phyloP scores from a whole-genome alignment of 371 early-diverging fungal species.

The Rhizopus delemar region DNA sequence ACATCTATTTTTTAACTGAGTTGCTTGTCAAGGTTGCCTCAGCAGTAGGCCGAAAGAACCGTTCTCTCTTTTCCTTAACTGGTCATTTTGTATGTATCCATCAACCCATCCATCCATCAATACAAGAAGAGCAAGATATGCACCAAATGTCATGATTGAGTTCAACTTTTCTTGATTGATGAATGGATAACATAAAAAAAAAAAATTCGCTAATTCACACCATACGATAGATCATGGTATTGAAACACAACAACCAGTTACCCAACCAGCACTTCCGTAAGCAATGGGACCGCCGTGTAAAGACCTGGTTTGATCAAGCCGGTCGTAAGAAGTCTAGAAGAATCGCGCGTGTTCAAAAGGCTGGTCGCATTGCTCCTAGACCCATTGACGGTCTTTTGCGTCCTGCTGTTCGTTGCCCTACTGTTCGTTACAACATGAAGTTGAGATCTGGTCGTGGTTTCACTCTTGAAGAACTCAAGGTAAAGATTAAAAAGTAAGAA shows the following conservation, averaged over 20 bases:
- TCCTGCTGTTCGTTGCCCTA: slow-evolving; percentile 98
- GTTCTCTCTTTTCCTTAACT: slow-evolving; percentile 43
- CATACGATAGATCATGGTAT: slow-evolving; percentile 46
- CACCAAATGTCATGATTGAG: slow-evolving; percentile 6
- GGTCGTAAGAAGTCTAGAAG: slow-evolving; percentile 93
- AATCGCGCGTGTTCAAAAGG: slow-evolving; percentile 91
- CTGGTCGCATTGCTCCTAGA: slow-evolving; percentile 94
- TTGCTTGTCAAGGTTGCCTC: slow-evolving; percentile 13
- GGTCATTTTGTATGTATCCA: slow-evolving; percentile 42
- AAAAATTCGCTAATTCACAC: background rate
- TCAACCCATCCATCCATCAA: slow-evolving; percentile 22
- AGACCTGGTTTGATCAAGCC: slow-evolving; percentile 99
- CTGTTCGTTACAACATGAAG: slow-evolving; percentile 99
- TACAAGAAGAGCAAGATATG: background rate
- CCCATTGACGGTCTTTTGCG: slow-evolving; percentile 97
- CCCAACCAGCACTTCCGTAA: slow-evolving; percentile 99
- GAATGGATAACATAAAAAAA: slow-evolving; percentile 9
- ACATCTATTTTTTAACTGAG: slow-evolving; percentile 20
- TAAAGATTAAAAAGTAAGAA: slow-evolving; percentile 28
- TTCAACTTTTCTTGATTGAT: background rate
- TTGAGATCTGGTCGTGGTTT: slow-evolving; percentile 98
- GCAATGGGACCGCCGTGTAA: slow-evolving; percentile 97
- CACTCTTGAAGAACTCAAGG: slow-evolving; percentile 98
- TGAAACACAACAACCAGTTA: slow-evolving; percentile 99
- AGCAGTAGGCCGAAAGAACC: slow-evolving; percentile 16